Evolutionary conservation across 306 rosid species (phyloP).

Genomic region (Boehmeria nivea): DNA sequence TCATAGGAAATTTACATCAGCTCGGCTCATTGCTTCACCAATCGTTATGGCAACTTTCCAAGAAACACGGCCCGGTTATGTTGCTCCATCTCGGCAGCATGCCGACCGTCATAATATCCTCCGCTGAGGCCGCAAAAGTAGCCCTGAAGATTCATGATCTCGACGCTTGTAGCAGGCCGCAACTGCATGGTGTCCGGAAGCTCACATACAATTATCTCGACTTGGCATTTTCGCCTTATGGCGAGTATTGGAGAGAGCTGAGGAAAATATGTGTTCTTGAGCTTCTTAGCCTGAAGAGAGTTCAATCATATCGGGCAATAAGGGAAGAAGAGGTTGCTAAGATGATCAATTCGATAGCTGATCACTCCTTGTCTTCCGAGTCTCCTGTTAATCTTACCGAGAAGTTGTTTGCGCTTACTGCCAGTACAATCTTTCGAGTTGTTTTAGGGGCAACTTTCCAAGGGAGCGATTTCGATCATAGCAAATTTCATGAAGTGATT

Average conservation of each 20-base stretch:
- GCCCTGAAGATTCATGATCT: constrained; percentile 27
- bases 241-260: constrained; percentile 44
- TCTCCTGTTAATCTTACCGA: constrained; percentile 20
- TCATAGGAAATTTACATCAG: constrained; percentile 52
- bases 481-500: constrained; percentile 31
- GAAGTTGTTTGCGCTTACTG: constrained; percentile 26
- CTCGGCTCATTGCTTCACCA: constrained; percentile 23
- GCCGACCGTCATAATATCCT: constrained; percentile 10
- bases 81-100: constrained; percentile 26
- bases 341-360: constrained; percentile 10
- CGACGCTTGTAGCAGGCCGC: constrained; percentile 34
- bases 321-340: constrained; percentile 16
- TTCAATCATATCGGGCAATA: constrained; percentile 12
- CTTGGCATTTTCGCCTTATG: constrained; percentile 33
- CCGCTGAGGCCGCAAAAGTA: constrained; percentile 13
- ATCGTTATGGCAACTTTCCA: constrained; percentile 32
- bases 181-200: constrained; percentile 1
- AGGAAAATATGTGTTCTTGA: constrained; percentile 33
- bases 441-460: constrained; percentile 38
- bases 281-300: constrained; percentile 29
- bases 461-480: constrained; percentile 10
- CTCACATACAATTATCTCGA: constrained; percentile 46
- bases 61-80: constrained; percentile 49
- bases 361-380: neutral
- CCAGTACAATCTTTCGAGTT: constrained; percentile 28